Percentiles rank a stretch among this genome's conserved stretches.
These are phyloP conservation scores for Heterobasidion parviporum DNA, from an alignment of 1,284 basidiomycete species.

Conservation along the genomic window DNA sequence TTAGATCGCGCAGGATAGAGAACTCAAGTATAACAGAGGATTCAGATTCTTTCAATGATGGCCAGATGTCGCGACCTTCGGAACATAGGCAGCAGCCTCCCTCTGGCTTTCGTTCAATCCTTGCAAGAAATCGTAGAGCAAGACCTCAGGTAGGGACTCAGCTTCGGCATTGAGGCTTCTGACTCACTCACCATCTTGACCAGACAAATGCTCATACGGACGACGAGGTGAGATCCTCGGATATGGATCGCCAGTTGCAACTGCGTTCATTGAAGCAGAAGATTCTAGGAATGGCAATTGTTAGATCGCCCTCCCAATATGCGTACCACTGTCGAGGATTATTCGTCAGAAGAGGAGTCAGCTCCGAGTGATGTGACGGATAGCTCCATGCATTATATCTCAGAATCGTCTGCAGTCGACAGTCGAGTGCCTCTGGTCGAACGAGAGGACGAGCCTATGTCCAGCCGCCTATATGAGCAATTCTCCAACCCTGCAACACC, in stretches of 20 bases:
- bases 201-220: not conserved
- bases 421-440: constrained; percentile 10
- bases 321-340: constrained; percentile 4
- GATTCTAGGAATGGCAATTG: constrained; percentile 8
- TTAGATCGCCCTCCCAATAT: constrained; percentile 4
- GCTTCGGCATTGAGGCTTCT: not conserved
- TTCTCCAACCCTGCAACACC: constrained; percentile 1
- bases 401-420: constrained; percentile 5
- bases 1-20: constrained; percentile 7
- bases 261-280: not conserved
- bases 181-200: not conserved
- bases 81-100: not conserved
- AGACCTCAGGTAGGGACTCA: not conserved
- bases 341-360: constrained; percentile 7
- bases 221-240: not conserved
- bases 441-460: constrained; percentile 2
- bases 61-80: not conserved
- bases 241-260: not conserved
- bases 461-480: constrained; percentile 9
- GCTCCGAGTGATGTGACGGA: constrained; percentile 3
- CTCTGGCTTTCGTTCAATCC: not conserved
- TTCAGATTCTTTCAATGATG: not conserved
- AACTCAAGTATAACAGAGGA: constrained; percentile 1
- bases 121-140: not conserved
- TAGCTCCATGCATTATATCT: not conserved